These are phyloP conservation scores for Myxozyma nipponensis DNA, from an alignment of 805 yeast genomes.

Conservation along the genomic window DNA sequence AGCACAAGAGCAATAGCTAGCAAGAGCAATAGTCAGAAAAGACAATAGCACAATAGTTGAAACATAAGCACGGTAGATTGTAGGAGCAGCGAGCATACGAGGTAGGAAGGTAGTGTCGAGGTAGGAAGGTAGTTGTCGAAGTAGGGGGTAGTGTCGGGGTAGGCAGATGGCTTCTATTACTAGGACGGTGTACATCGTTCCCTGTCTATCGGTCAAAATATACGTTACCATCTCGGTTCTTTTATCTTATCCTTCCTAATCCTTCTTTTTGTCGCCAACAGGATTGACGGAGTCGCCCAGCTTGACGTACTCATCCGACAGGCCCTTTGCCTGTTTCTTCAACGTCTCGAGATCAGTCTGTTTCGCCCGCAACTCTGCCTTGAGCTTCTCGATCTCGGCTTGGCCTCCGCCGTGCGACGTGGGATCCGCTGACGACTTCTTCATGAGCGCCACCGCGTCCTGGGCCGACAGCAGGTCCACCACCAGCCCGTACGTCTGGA, in stretches of 20 bases:
- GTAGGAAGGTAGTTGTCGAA: too few species aligned
- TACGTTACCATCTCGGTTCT: too few species aligned
- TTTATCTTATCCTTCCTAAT: too few species aligned
- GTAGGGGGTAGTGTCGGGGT: too few species aligned
- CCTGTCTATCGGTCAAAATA: too few species aligned
- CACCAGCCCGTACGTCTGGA: slow-evolving; percentile 78
- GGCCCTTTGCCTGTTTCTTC: slow-evolving; percentile 66
- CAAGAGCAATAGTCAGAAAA: slow-evolving; percentile 31
- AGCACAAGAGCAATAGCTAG: slow-evolving; percentile 89
- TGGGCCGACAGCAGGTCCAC: slow-evolving; percentile 61
- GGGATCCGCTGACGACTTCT: slow-evolving; percentile 1
- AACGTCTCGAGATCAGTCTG: slow-evolving; percentile 63
- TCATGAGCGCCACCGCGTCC: slow-evolving; percentile 48
- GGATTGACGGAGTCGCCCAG: slow-evolving; percentile 39
- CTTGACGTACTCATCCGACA: slow-evolving; percentile 61
- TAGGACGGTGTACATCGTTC: too few species aligned
- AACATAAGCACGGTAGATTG: too few species aligned
- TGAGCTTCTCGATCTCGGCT: slow-evolving; percentile 46
- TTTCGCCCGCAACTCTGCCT: slow-evolving; percentile 49
- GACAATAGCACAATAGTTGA: too few species aligned
- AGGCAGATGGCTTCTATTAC: too few species aligned
- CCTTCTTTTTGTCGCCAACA: slow-evolving; percentile 32
- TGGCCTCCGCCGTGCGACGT: slow-evolving; percentile 29
- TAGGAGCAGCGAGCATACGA: too few species aligned
- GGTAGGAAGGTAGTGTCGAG: too few species aligned